Evolutionary conservation across 352 stramenopile species (phyloP).

Genomic region (Peronospora destructor): DNA sequence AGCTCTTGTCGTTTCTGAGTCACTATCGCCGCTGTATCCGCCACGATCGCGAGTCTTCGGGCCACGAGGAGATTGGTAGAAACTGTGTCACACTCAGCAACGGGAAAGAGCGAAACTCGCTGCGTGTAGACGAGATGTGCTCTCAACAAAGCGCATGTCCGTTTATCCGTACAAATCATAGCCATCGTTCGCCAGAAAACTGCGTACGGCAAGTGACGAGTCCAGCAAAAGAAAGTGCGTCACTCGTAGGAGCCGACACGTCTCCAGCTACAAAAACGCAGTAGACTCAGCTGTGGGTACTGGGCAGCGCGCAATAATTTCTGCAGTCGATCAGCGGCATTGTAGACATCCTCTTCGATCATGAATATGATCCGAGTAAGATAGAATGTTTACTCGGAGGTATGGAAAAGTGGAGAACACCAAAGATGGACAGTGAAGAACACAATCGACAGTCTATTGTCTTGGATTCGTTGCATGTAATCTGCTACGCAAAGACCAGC

Average conservation of each 20-base stretch:
- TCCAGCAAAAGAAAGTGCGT: conserved; percentile 69
- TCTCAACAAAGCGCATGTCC: conserved; percentile 69
- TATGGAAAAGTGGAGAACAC: not conserved
- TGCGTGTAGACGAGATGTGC: conserved; percentile 56
- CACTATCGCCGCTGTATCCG: conserved; percentile 42
- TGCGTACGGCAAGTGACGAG: conserved; percentile 58
- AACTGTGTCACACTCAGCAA: too few species aligned
- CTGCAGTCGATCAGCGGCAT: conserved; percentile 50
- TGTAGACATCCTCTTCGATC: conserved; percentile 33
- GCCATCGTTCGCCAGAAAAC: conserved; percentile 46
- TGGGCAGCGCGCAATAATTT: conserved; percentile 46
- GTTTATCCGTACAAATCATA: conserved; percentile 77
- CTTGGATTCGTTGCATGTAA: conserved; percentile 4
- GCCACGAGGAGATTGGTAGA: too few species aligned
- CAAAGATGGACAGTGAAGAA: not conserved
- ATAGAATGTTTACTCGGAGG: not conserved
- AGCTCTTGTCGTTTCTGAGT: conserved; percentile 45
- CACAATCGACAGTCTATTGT: conserved; percentile 18
- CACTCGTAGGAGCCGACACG: conserved; percentile 49
- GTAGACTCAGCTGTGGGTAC: conserved; percentile 38
- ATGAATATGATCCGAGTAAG: conserved; percentile 3
- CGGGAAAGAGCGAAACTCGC: too few species aligned
- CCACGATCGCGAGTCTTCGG: too few species aligned
- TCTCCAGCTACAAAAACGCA: conserved; percentile 30
- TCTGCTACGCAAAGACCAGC: not conserved